A percentile compares a stretch with the other conserved stretches of the same genome.
Evolutionary conservation across 2,329 filamentous ascomycete species (phyloP).

Genomic region (Zalaria sp.): DNA sequence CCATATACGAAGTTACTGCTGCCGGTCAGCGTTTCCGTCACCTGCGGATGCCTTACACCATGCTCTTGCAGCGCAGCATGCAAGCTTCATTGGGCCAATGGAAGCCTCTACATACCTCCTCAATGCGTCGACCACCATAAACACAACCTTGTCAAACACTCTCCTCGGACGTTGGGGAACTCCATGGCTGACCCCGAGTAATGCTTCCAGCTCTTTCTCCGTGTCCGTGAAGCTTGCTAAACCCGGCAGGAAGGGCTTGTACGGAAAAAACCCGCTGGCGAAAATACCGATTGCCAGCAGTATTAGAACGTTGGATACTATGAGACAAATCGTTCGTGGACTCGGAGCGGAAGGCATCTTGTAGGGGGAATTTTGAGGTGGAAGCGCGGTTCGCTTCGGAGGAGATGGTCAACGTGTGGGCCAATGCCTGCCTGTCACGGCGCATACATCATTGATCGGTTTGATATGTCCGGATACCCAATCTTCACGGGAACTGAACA

Average conservation of each 20-base stretch:
- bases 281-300: slow-evolving; percentile 57
- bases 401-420: too few relatives aligned
- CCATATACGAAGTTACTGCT: slow-evolving; percentile 84
- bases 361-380: neutral
- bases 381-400: too few relatives aligned
- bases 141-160: slow-evolving; percentile 78
- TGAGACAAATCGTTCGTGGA: slow-evolving; percentile 26
- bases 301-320: slow-evolving; percentile 62
- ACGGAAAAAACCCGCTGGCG: slow-evolving; percentile 88
- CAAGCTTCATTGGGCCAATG: too few relatives aligned
- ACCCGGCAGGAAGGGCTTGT: slow-evolving; percentile 85
- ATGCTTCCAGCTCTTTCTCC: slow-evolving; percentile 6
- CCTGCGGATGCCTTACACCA: neutral
- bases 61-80: neutral
- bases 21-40: slow-evolving; percentile 10
- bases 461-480: too few relatives aligned
- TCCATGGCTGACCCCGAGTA: slow-evolving; percentile 21
- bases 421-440: too few relatives aligned
- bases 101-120: slow-evolving; percentile 48
- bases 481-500: too few relatives aligned
- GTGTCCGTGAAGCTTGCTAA: slow-evolving; percentile 39
- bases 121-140: slow-evolving; percentile 96
- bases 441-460: too few relatives aligned
- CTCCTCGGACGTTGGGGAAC: slow-evolving; percentile 38
- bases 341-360: neutral